phyloP scores from a whole-genome alignment of 177 flowering plant genomes.

The Vitis hybrid region DNA sequence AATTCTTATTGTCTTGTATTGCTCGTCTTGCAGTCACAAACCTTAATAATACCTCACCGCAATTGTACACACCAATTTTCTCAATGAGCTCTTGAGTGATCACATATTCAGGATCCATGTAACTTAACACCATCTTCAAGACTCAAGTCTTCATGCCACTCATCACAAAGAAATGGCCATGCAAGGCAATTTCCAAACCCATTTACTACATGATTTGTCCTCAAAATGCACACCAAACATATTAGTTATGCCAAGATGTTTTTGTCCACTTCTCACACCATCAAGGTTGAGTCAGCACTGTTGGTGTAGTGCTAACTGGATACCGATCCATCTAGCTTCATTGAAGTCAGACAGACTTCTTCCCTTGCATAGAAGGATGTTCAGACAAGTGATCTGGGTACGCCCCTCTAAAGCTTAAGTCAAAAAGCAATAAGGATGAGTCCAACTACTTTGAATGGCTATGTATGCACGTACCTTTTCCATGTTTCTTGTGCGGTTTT shows the following conservation, averaged over 20 bases:
- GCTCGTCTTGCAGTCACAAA: constrained; percentile 73
- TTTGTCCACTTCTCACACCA: constrained; percentile 94
- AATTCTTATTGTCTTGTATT: constrained; percentile 73
- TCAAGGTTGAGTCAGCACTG: constrained; percentile 72
- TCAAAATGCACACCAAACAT: constrained; percentile 93
- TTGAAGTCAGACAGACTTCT: too few species aligned
- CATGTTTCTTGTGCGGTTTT: too few species aligned
- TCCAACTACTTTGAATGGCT: too few species aligned
- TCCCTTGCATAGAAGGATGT: too few species aligned
- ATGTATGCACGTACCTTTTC: too few species aligned
- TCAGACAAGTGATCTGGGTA: accelerated
- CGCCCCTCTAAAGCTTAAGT: too few species aligned
- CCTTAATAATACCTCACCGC: constrained; percentile 83
- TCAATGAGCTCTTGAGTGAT: constrained; percentile 88
- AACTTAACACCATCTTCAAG: constrained; percentile 95
- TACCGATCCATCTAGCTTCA: too few species aligned
- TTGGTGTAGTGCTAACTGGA: too few species aligned
- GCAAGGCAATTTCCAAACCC: constrained; percentile 90
- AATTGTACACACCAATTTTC: constrained; percentile 93
- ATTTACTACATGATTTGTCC: constrained; percentile 61
- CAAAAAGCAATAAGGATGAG: too few species aligned
- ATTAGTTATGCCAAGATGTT: constrained; percentile 68
- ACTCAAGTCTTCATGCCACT: constrained; percentile 82
- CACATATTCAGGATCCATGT: constrained; percentile 95
- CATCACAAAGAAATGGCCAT: constrained; percentile 86